These are phyloP conservation scores for Plasmodium falciparum DNA, from an alignment of 169 alveolate species.

Conservation along the genomic window DNA sequence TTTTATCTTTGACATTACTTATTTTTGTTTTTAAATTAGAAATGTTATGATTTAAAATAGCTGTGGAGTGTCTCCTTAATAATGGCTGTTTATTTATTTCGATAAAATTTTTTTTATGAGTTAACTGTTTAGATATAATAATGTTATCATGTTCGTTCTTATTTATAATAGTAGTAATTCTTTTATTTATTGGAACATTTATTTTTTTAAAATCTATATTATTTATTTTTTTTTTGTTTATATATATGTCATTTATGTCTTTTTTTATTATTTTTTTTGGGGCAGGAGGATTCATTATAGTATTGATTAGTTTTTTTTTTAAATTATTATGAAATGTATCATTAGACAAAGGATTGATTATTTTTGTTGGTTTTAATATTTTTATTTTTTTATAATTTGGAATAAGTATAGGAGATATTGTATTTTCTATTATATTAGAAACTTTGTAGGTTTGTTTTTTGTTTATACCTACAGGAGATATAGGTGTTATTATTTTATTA, in stretches of 20 bases:
- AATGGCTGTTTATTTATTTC: constrained; percentile 9
- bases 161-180: not conserved
- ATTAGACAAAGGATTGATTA: constrained; percentile 10
- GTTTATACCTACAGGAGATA: constrained; percentile 11
- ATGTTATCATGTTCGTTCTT: no score
- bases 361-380: not conserved
- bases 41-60: no score
- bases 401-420: constrained; percentile 11
- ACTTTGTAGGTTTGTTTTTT: constrained; percentile 25
- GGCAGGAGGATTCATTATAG: constrained; percentile 46
- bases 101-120: no score
- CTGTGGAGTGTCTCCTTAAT: constrained; percentile 40
- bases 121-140: no score
- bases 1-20: no score
- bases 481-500: constrained; percentile 6
- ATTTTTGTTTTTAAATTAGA: no score
- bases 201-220: constrained; percentile 1
- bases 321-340: constrained; percentile 47
- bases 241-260: no score
- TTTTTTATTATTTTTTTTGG: not conserved
- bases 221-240: no score
- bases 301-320: constrained; percentile 49
- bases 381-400: not conserved
- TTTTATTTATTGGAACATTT: constrained; percentile 20
- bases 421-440: not conserved